Evolutionary conservation across 1,139 yeast genomes (phyloP), one percentile per base, ranked within the genome.

Genomic region (Yamadazyma aaseri): DNA sequence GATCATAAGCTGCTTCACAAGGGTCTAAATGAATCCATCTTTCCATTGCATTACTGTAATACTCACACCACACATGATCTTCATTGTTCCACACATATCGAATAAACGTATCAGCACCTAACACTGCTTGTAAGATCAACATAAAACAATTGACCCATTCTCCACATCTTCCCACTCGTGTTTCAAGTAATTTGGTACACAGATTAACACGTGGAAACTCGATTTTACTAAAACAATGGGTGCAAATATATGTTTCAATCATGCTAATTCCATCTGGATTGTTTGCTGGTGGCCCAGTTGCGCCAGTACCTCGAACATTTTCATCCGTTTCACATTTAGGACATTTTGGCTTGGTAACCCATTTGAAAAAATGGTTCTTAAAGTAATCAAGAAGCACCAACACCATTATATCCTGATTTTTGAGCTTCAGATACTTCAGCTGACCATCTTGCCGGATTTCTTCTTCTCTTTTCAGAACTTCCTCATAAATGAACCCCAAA

Each of bases 61-160:
- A 82, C 53, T 90, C 98, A 49, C 95, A 83, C 98, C 97, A 90
- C 0, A 86, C 97, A 55, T 90, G 98, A 52, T 90, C 97, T 53
- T 90, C 98, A 4, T 75, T 66, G 55, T 89, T 89, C 95, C 95
- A 86, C 2, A 89, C 68, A 52, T 83, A 89, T 36, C 98, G 60
- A 1, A 73, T 68, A 24, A 75, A 65, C 6, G 79, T 60, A 1
- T 84, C 87, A 5, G 55, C 41, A 6, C 64, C 68, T 9, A 69
- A 41, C 24, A 89, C 59, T 0, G 95, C 79, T 26, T 79, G 70
- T 39, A 90, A 61, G 3, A 89, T 60, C 27, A 87, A 63, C 35
- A 86, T 71, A 52, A 90, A 89, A 44, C 94, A 76, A 49, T 86
- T 85, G 37, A 90, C 94, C 95, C 95, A 90, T 56, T 90, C 98